A percentile compares a stretch with the other conserved stretches of the same genome.
Evolutionary conservation across 768 basidiomycete species (phyloP).

Genomic region (Rhodotorula toruloides): DNA sequence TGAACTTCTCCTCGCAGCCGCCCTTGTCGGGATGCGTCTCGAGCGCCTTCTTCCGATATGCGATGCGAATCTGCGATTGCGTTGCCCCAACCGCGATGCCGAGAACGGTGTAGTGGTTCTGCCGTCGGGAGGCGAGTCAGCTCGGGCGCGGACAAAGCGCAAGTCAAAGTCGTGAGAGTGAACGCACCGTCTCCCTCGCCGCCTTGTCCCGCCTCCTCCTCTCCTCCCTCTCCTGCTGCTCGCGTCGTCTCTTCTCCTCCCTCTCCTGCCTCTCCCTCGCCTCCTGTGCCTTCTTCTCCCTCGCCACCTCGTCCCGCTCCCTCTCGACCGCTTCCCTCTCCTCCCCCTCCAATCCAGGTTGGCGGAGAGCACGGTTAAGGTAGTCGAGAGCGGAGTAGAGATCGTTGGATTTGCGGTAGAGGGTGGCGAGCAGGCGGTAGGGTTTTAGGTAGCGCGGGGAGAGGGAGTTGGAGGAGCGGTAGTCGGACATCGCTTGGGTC

Average conservation of each 20-base stretch:
- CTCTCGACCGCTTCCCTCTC: slow-evolving; percentile 52
- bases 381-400: no score
- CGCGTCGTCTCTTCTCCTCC: slow-evolving; percentile 65
- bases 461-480: no score
- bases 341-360: slow-evolving; percentile 60
- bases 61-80: slow-evolving; percentile 59
- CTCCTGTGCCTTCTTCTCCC: slow-evolving; percentile 74
- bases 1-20: slow-evolving; percentile 89
- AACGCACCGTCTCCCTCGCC: background rate
- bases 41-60: slow-evolving; percentile 58
- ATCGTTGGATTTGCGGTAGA: no score
- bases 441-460: no score
- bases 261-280: slow-evolving; percentile 63
- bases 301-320: slow-evolving; percentile 75
- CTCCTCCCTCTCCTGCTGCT: slow-evolving; percentile 71
- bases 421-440: no score
- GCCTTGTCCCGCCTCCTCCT: slow-evolving; percentile 71
- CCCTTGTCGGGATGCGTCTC: slow-evolving; percentile 54
- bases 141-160: slow-evolving; percentile 54
- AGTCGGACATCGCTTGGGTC: no score
- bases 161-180: background rate
- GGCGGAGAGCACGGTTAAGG: slow-evolving; percentile 66
- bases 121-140: background rate
- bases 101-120: slow-evolving; percentile 34
- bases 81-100: slow-evolving; percentile 46